A percentile compares a stretch with the other conserved stretches of the same genome.
Conservation (phyloP, 202 grass and related monocot species). For the Elaeis oleifera region DNA sequence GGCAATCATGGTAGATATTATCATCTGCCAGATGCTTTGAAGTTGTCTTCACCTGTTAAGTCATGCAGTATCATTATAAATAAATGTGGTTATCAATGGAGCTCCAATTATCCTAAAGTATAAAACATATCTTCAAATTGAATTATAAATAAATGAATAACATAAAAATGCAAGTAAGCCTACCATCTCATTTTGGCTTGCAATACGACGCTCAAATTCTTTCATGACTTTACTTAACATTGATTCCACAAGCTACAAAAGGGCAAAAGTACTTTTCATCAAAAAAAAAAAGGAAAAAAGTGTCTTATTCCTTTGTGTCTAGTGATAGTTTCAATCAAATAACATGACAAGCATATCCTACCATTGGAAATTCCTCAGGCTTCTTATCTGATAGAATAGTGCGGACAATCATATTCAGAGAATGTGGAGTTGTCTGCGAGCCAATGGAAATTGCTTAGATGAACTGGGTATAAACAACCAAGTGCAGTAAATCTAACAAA, state of each 20-base stretch:
- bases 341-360: constrained; percentile 11
- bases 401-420: constrained; percentile 57
- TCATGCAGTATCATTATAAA: too few species aligned
- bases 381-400: constrained; percentile 71
- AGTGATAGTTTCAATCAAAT: constrained; percentile 4
- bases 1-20: background rate
- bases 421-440: constrained; percentile 54
- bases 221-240: constrained; percentile 69
- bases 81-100: too few species aligned
- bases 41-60: constrained; percentile 20
- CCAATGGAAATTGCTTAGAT: background rate
- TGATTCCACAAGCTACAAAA: constrained; percentile 75
- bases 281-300: too few species aligned
- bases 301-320: too few species aligned
- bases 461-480: too few species aligned
- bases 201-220: constrained; percentile 60
- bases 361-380: constrained; percentile 75
- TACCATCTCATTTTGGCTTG: constrained; percentile 67
- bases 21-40: constrained; percentile 9
- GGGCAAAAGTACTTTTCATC: background rate
- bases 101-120: too few species aligned
- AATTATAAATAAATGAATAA: background rate
- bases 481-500: background rate
- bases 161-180: background rate
- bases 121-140: too few species aligned